Evolutionary conservation across 805 yeast species (phyloP), one percentile per base, ranked within the genome.

Genomic region (Saccharomycodes ludwigii): DNA sequence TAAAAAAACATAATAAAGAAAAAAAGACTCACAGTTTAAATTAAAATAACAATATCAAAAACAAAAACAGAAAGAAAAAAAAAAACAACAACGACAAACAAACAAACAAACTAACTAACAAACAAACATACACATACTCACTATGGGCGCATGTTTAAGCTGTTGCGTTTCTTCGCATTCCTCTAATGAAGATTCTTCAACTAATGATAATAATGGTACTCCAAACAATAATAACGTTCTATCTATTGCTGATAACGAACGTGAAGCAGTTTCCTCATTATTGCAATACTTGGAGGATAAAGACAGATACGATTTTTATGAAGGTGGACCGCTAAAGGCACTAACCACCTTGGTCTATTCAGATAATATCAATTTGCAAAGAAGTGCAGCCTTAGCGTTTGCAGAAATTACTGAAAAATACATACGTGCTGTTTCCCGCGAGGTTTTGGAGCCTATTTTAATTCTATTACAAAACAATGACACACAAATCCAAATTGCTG

Each of bases 381-480:
- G 97, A 52, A 79, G 94, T 52, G 98, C 98, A 3, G 97, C 98
- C 5, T 67, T 91, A 40, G 97, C 98, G 5, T 91, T 91, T 65
- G 97, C 97, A 11, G 98, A 91, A 56, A 88, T 91, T 35, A 91
- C 98, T 23, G 98, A 91, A 52, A 91, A 91, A 54, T 94, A 85
- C 50, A 93, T 85, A 23, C 71, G 91, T 41, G 79, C 88, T 24
- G 97, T 91, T 21, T 77, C 79, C 46, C 68, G 93, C 36, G 94
- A 84, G 43, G 95, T 88, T 3, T 64, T 91, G 43, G 96, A 91
- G 55, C 98, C 97, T 30, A 86, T 91, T 25, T 65, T 91, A 38
- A 81, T 84, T 29, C 66, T 91, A 30, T 64, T 91, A 42, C 95
- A 88, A 54, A 73, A 81, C 39, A 66, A 78, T 13, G 98, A 91